phyloP scores from a whole-genome alignment of 2,329 filamentous ascomycete species.

The Aureobasidium sp. region DNA sequence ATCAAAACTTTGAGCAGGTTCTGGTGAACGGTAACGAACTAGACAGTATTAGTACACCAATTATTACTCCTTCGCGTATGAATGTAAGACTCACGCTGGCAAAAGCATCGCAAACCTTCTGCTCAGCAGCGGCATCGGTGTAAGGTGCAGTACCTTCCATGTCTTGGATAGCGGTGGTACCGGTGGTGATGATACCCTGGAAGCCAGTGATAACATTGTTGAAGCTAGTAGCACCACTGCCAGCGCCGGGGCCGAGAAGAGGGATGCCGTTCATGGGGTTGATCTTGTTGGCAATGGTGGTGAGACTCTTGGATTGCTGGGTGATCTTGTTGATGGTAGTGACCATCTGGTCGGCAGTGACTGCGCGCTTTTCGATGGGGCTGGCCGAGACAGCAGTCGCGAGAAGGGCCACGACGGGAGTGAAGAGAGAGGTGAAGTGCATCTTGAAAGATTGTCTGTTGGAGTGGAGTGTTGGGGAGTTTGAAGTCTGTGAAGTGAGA shows the following conservation, averaged over 20 bases:
- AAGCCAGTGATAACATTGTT: slow-evolving; percentile 38
- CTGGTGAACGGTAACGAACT: slow-evolving; percentile 38
- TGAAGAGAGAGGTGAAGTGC: slow-evolving; percentile 3
- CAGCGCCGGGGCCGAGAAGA: slow-evolving; percentile 5
- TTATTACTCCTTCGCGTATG: not conserved
- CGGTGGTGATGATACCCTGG: slow-evolving; percentile 33
- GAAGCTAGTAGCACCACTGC: slow-evolving; percentile 11
- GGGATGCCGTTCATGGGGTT: slow-evolving; percentile 7
- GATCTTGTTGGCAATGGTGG: slow-evolving; percentile 15
- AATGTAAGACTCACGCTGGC: slow-evolving; percentile 23
- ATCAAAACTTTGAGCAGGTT: slow-evolving; percentile 40
- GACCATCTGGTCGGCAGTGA: slow-evolving; percentile 20
- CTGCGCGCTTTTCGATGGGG: slow-evolving; percentile 20
- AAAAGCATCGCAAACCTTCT: slow-evolving; percentile 33
- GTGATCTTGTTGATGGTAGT: slow-evolving; percentile 21
- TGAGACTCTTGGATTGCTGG: slow-evolving; percentile 18
- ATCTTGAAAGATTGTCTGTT: not conserved
- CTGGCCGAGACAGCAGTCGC: not conserved
- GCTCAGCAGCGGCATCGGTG: slow-evolving; percentile 21
- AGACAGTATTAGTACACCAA: not conserved
- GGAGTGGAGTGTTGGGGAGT: not conserved
- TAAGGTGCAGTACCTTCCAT: slow-evolving; percentile 27
- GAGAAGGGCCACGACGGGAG: slow-evolving; percentile 8
- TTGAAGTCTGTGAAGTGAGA: not conserved
- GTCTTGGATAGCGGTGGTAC: slow-evolving; percentile 21